Evolutionary conservation across 352 stramenopile species (phyloP).

Genomic region (Phytophthora quininea): DNA sequence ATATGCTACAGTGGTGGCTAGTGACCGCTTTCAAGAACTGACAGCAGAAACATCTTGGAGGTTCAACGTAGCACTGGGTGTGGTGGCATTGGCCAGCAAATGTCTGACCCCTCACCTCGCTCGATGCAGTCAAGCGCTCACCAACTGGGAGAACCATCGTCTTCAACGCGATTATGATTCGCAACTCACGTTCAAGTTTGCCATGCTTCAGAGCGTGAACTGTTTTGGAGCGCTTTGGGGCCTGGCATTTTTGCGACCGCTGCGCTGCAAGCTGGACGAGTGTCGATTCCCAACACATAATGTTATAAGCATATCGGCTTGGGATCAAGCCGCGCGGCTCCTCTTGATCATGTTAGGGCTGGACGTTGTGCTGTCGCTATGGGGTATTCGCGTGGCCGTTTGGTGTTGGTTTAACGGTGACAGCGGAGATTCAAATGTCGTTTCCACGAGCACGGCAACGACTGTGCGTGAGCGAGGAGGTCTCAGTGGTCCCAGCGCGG

Average conservation of each 20-base stretch:
- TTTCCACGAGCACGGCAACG: background rate
- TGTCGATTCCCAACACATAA: constrained; percentile 25
- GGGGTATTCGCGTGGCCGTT: constrained; percentile 46
- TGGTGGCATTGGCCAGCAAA: constrained; percentile 43
- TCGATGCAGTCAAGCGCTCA: constrained; percentile 49
- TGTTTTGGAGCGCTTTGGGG: constrained; percentile 62
- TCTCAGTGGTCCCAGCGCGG: background rate
- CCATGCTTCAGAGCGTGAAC: constrained; percentile 69
- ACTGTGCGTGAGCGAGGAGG: background rate
- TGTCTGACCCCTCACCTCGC: constrained; percentile 33
- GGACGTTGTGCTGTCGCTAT: constrained; percentile 53
- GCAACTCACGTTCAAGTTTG: constrained; percentile 80
- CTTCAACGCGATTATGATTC: constrained; percentile 68
- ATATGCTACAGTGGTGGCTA: constrained; percentile 49
- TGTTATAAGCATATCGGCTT: constrained; percentile 35
- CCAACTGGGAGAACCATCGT: constrained; percentile 79
- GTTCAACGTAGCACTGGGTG: constrained; percentile 36
- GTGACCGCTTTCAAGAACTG: constrained; percentile 31
- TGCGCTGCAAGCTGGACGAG: constrained; percentile 23
- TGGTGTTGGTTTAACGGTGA: constrained; percentile 26
- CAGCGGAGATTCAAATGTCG: background rate
- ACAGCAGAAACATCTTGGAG: constrained; percentile 12
- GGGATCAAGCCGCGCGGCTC: constrained; percentile 52
- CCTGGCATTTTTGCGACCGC: constrained; percentile 52
- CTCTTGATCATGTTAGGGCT: constrained; percentile 53